A percentile compares a stretch with the other conserved stretches of the same genome.
These are phyloP conservation scores for Arbutus unedo DNA, from an alignment of 148 eudicot species.

Conservation along the genomic window DNA sequence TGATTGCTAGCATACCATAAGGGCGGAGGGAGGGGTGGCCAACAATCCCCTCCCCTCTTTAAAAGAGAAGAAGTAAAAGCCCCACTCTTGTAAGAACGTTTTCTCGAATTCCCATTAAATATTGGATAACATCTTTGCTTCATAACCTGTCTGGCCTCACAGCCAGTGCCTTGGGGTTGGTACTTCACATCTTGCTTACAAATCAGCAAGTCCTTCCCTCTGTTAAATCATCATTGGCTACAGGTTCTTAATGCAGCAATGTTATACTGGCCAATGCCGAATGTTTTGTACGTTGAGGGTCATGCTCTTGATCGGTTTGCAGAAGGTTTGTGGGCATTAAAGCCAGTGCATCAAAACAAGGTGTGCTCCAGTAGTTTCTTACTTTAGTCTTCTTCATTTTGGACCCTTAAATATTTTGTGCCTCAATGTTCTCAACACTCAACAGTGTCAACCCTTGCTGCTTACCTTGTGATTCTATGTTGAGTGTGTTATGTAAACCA, in stretches of 20 bases:
- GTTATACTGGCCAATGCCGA: conserved; percentile 89
- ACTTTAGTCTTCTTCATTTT: conserved; percentile 5
- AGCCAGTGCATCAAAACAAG: conserved; percentile 87
- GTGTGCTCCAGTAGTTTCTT: conserved; percentile 30
- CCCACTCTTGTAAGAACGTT: no score
- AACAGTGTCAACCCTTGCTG: neutral
- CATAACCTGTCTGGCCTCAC: neutral
- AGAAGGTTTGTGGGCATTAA: conserved; percentile 72
- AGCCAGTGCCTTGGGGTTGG: neutral
- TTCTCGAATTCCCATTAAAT: neutral
- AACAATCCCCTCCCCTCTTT: neutral
- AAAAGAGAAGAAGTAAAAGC: no score
- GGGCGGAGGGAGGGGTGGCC: neutral
- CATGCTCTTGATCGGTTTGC: conserved; percentile 93
- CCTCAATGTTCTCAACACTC: neutral
- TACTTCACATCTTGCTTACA: neutral
- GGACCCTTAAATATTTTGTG: neutral
- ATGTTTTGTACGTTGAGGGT: conserved; percentile 83
- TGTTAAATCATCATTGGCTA: conserved; percentile 11
- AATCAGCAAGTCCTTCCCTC: neutral
- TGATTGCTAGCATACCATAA: neutral
- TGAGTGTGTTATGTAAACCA: conserved; percentile 30
- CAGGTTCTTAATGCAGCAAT: conserved; percentile 98
- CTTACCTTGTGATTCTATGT: conserved; percentile 11
- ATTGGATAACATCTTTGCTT: neutral